These are phyloP conservation scores for Fistulifera pelliculosa DNA, from an alignment of 108 stramenopile genomes.

Conservation along the genomic window DNA sequence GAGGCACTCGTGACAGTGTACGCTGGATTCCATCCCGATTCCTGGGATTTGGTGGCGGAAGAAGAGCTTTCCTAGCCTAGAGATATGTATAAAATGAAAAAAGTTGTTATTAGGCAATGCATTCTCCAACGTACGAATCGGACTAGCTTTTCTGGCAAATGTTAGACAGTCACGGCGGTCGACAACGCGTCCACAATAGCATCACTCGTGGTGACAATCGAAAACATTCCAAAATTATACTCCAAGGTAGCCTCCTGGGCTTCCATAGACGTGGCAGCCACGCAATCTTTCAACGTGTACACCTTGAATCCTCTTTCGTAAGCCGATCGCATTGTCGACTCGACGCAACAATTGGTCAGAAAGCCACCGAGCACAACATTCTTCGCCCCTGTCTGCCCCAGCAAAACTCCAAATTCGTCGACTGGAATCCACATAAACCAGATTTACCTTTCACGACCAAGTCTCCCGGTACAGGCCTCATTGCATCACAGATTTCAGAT, in stretches of 20 bases:
- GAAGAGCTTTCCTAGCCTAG: too few relatives aligned
- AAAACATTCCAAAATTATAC: conserved; percentile 73
- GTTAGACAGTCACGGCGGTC: not conserved
- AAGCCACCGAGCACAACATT: conserved; percentile 64
- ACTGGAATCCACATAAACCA: conserved; percentile 61
- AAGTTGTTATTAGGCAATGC: too few relatives aligned
- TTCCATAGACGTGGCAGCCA: conserved; percentile 48
- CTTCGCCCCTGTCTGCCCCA: conserved; percentile 47
- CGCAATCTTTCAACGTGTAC: conserved; percentile 61
- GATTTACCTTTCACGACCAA: conserved; percentile 59
- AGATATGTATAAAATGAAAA: too few relatives aligned
- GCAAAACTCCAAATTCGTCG: conserved; percentile 69
- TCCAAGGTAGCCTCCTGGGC: conserved; percentile 56
- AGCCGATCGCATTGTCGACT: conserved; percentile 68
- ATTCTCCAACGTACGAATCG: too few relatives aligned
- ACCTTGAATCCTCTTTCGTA: conserved; percentile 70
- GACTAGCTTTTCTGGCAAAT: too few relatives aligned
- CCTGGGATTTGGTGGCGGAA: conserved; percentile 4
- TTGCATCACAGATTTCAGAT: conserved; percentile 34
- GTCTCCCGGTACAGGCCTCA: conserved; percentile 47
- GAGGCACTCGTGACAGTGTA: conserved; percentile 51
- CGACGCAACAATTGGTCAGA: conserved; percentile 80
- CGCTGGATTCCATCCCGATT: conserved; percentile 54
- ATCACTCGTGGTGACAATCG: conserved; percentile 35
- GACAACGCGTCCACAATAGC: conserved; percentile 29